phyloP scores from a whole-genome alignment of 2,329 filamentous ascomycete species.

The Endoconidiophora polonica region DNA sequence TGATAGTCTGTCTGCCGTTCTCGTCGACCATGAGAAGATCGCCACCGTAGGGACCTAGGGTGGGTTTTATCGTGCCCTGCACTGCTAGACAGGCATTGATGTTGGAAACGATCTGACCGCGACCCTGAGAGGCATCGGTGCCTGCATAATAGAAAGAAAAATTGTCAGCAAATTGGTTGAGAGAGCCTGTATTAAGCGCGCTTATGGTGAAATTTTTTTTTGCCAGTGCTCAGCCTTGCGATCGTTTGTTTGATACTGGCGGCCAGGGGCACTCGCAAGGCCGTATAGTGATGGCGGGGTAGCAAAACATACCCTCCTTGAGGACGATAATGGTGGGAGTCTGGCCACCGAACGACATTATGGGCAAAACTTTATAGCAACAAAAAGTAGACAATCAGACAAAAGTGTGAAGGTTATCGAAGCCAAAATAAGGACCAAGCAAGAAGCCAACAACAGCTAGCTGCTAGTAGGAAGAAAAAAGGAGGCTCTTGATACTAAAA shows the following conservation, averaged over 20 bases:
- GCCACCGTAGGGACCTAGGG: slow-evolving; percentile 88
- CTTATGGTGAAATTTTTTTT: neutral
- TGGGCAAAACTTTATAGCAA: slow-evolving; percentile 17
- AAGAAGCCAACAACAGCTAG: neutral
- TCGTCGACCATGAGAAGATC: slow-evolving; percentile 90
- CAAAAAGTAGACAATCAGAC: slow-evolving; percentile 6
- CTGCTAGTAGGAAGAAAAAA: neutral
- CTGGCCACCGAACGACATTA: slow-evolving; percentile 93
- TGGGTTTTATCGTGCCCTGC: slow-evolving; percentile 88
- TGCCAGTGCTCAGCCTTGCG: neutral
- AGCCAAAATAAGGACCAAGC: slow-evolving; percentile 1
- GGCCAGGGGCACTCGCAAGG: slow-evolving; percentile 16
- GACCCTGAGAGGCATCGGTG: slow-evolving; percentile 92
- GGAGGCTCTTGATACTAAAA: slow-evolving; percentile 8
- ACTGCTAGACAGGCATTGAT: slow-evolving; percentile 97
- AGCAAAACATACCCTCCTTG: slow-evolving; percentile 63
- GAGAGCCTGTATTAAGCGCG: neutral
- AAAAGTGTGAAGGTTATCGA: slow-evolving; percentile 1
- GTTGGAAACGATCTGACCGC: slow-evolving; percentile 91
- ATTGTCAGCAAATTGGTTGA: slow-evolving; percentile 1
- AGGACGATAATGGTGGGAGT: slow-evolving; percentile 96
- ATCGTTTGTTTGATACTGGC: slow-evolving; percentile 8
- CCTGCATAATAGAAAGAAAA: slow-evolving; percentile 33
- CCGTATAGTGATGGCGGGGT: slow-evolving; percentile 22
- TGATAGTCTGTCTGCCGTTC: slow-evolving; percentile 93